These are phyloP conservation scores for Blastobotrys malaysiensis DNA, from an alignment of 1,139 yeast genomes.

Conservation along the genomic window DNA sequence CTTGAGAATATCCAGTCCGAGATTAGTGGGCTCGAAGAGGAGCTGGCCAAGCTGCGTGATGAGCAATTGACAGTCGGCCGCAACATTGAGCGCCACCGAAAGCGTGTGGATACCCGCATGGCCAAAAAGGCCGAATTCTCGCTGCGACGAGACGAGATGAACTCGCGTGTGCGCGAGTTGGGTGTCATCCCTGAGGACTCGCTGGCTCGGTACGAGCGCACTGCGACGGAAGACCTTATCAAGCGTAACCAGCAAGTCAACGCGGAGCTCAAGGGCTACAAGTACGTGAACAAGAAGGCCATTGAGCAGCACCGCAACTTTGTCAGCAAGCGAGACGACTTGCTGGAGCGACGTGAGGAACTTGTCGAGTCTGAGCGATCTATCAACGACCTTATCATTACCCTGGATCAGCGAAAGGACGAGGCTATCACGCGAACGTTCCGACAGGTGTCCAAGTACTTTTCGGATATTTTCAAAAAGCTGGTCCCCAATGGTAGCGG, in stretches of 20 bases:
- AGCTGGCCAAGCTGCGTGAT: slow-evolving; percentile 48
- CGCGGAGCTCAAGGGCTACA: slow-evolving; percentile 54
- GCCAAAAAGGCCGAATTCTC: slow-evolving; percentile 58
- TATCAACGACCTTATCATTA: slow-evolving; percentile 66
- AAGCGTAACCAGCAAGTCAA: slow-evolving; percentile 52
- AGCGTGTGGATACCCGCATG: slow-evolving; percentile 58
- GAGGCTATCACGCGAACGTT: slow-evolving; percentile 79
- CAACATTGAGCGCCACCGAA: slow-evolving; percentile 58
- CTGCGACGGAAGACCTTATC: slow-evolving; percentile 50
- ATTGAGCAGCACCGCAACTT: slow-evolving; percentile 77
- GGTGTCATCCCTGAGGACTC: slow-evolving; percentile 90
- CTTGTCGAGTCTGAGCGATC: slow-evolving; percentile 66
- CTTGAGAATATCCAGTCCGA: slow-evolving; percentile 20
- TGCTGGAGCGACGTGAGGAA: slow-evolving; percentile 53
- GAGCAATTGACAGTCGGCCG: slow-evolving; percentile 51
- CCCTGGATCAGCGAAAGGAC: slow-evolving; percentile 71
- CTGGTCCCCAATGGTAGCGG: slow-evolving; percentile 86
- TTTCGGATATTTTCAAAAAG: slow-evolving; percentile 66
- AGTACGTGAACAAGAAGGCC: slow-evolving; percentile 86
- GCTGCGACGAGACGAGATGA: slow-evolving; percentile 65
- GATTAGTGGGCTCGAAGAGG: slow-evolving; percentile 15
- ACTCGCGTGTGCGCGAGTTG: slow-evolving; percentile 68
- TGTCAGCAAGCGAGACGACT: slow-evolving; percentile 59
- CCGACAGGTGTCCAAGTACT: slow-evolving; percentile 66
- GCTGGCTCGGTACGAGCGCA: slow-evolving; percentile 44